A percentile compares a stretch with the other conserved stretches of the same genome.
These are phyloP conservation scores for Albugo laibachii DNA, from an alignment of 352 stramenopile species.

Conservation along the genomic window DNA sequence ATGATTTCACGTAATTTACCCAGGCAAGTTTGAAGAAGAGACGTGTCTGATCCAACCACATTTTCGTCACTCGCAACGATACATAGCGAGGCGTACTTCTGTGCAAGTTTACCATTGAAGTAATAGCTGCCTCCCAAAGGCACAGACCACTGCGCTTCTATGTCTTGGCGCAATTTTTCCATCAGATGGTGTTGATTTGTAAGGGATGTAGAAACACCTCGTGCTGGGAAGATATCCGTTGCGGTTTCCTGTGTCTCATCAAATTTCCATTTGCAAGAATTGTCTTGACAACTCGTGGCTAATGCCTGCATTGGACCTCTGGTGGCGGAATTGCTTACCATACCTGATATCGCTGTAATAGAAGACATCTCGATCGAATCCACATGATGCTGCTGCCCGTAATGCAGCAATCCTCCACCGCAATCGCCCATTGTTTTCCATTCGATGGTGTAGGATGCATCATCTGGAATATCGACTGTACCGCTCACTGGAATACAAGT, in stretches of 20 bases:
- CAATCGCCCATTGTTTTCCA: constrained; percentile 38
- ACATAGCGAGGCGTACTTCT: constrained; percentile 54
- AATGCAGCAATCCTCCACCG: constrained; percentile 33
- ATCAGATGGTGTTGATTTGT: constrained; percentile 19
- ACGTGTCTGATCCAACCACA: constrained; percentile 35
- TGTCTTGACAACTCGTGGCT: background rate
- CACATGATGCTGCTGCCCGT: constrained; percentile 31
- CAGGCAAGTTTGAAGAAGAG: constrained; percentile 29
- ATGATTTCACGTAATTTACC: constrained; percentile 39
- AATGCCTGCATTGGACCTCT: constrained; percentile 32
- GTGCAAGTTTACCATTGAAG: constrained; percentile 51
- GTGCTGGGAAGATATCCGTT: constrained; percentile 35
- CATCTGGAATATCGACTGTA: constrained; percentile 17
- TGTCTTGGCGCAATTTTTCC: constrained; percentile 24
- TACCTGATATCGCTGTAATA: constrained; percentile 14
- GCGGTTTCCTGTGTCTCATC: constrained; percentile 20
- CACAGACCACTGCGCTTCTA: constrained; percentile 33
- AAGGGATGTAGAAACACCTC: constrained; percentile 16
- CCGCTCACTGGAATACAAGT: constrained; percentile 38
- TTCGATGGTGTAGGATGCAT: constrained; percentile 30
- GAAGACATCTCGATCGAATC: constrained; percentile 23
- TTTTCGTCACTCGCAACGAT: constrained; percentile 47
- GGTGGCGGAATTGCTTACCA: constrained; percentile 25
- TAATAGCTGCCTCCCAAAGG: constrained; percentile 34
- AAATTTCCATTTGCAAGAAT: constrained; percentile 16